phyloP scores from a whole-genome alignment of 2,329 filamentous ascomycete genomes.

The Colletotrichum acutatum region DNA sequence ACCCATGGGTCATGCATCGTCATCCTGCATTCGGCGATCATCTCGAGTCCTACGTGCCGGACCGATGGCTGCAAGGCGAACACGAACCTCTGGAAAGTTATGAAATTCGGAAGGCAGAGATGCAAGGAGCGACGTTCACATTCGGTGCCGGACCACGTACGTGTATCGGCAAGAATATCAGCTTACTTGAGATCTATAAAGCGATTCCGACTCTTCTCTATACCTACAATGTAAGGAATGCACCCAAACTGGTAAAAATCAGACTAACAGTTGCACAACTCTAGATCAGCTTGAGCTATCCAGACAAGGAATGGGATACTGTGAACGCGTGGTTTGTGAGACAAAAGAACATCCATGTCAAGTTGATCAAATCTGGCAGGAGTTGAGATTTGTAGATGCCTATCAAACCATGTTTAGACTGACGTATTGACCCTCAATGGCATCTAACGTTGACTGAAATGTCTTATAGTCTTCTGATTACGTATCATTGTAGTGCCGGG shows the following conservation, averaged over 20 bases:
- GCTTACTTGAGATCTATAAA: conserved; percentile 8
- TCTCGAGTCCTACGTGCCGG: not conserved
- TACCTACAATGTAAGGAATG: not conserved
- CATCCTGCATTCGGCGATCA: not conserved
- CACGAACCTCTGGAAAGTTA: not conserved
- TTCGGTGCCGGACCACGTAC: conserved; percentile 1
- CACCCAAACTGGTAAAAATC: not conserved
- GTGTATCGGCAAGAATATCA: conserved; percentile 12
- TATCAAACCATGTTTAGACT: not conserved
- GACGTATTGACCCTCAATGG: too few species aligned
- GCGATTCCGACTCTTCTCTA: not conserved
- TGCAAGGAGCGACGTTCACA: conserved; percentile 41
- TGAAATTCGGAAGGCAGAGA: conserved; percentile 37
- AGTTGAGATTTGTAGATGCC: not conserved
- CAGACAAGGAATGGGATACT: not conserved
- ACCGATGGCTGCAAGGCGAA: conserved; percentile 10
- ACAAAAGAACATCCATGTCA: not conserved
- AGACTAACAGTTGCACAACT: too few species aligned
- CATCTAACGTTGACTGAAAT: too few species aligned
- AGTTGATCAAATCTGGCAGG: not conserved
- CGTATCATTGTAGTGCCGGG: too few species aligned
- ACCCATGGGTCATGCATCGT: conserved; percentile 14
- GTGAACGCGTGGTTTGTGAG: not conserved
- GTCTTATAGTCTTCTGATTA: too few species aligned
- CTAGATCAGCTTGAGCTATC: not conserved